phyloP scores from a whole-genome alignment of 1,284 basidiomycete genomes.

The Kalmanozyma brasiliensis region DNA sequence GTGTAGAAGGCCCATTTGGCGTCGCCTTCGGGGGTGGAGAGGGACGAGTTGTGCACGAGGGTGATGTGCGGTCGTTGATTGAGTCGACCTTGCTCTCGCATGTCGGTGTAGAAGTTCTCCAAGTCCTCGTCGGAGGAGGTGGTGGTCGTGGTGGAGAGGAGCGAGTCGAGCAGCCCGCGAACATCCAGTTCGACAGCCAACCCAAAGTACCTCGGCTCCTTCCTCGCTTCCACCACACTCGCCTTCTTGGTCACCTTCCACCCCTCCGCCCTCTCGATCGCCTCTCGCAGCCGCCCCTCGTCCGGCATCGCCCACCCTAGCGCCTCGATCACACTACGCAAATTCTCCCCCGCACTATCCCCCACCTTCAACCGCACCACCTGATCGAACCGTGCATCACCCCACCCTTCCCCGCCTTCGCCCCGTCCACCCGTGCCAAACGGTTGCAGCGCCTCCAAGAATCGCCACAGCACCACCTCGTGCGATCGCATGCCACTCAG shows the following conservation, averaged over 20 bases:
- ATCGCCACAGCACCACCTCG: slow-evolving; percentile 83
- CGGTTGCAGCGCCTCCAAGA: slow-evolving; percentile 74
- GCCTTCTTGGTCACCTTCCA: slow-evolving; percentile 31
- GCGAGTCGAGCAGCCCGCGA: slow-evolving; percentile 9
- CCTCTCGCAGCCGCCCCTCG: slow-evolving; percentile 12
- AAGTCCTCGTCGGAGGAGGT: not conserved
- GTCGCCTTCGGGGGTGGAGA: slow-evolving; percentile 2
- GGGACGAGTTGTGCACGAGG: slow-evolving; percentile 74
- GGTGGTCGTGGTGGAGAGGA: not conserved
- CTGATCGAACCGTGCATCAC: slow-evolving; percentile 73
- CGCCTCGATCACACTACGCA: slow-evolving; percentile 17
- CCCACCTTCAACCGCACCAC: slow-evolving; percentile 76
- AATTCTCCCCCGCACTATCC: slow-evolving; percentile 66
- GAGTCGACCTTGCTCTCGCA: slow-evolving; percentile 71
- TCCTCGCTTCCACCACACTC: not conserved
- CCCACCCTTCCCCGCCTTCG: slow-evolving; percentile 60
- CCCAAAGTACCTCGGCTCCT: slow-evolving; percentile 52
- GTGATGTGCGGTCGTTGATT: slow-evolving; percentile 82
- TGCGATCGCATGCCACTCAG: slow-evolving; percentile 69
- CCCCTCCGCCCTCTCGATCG: slow-evolving; percentile 26
- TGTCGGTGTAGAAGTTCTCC: slow-evolving; percentile 19
- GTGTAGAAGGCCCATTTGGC: slow-evolving; percentile 28
- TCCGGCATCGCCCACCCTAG: slow-evolving; percentile 29
- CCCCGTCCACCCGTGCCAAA: slow-evolving; percentile 70
- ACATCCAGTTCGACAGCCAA: slow-evolving; percentile 52